phyloP scores from a whole-genome alignment of 2,329 filamentous ascomycete species.

The Celoporthe dispersa region DNA sequence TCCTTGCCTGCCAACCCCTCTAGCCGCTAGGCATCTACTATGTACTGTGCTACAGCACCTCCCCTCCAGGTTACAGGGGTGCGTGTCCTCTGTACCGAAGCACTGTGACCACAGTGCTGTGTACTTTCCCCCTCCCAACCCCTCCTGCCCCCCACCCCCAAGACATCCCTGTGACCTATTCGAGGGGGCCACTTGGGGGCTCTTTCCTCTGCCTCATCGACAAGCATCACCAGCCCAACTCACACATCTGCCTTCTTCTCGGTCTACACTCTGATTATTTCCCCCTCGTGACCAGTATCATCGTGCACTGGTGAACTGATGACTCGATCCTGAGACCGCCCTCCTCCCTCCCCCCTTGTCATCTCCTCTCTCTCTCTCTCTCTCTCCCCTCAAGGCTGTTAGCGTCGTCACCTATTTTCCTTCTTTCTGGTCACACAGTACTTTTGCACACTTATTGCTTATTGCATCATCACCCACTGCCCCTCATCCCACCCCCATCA shows the following conservation, averaged over 20 bases:
- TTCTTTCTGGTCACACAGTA: background rate
- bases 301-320: constrained; percentile 2
- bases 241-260: background rate
- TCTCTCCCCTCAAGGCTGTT: background rate
- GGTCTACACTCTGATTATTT: background rate
- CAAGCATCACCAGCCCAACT: background rate
- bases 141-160: background rate
- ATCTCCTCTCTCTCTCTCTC: background rate
- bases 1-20: background rate
- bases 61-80: background rate
- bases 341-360: background rate
- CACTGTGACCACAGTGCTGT: background rate
- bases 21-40: background rate
- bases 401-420: background rate
- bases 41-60: background rate
- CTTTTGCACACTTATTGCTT: background rate
- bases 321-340: constrained; percentile 15
- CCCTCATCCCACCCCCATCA: constrained; percentile 1
- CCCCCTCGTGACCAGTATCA: constrained; percentile 12
- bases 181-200: background rate
- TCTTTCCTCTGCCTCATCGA: background rate
- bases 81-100: too few species aligned
- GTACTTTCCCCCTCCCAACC: background rate
- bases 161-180: background rate
- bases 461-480: constrained; percentile 11